Evolutionary conservation across 2,329 filamentous ascomycete species (phyloP).

Genomic region (Xylariaceae sp.): DNA sequence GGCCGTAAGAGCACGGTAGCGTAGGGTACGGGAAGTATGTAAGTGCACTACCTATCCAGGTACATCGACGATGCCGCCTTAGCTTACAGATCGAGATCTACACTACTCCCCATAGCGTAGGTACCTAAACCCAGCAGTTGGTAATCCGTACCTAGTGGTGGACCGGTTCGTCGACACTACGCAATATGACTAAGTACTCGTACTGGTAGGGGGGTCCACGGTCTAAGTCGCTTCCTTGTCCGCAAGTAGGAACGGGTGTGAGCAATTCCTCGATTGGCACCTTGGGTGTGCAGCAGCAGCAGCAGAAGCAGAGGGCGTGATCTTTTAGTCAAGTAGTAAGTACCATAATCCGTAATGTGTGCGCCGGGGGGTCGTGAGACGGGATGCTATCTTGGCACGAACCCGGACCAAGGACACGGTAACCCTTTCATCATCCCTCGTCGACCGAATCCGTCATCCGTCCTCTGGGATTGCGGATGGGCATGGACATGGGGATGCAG

Average conservation of each 20-base stretch:
- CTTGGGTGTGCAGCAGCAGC: too few species aligned
- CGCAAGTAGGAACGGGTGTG: too few species aligned
- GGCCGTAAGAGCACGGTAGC: too few species aligned
- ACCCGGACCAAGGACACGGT: slow-evolving; percentile 31
- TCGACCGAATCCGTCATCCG: too few species aligned
- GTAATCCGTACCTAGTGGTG: too few species aligned
- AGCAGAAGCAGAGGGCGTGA: too few species aligned
- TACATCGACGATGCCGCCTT: neutral
- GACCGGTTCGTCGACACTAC: neutral
- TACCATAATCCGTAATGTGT: neutral
- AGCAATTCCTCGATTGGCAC: too few species aligned
- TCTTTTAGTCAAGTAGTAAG: neutral
- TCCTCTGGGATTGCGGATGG: too few species aligned
- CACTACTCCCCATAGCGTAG: neutral
- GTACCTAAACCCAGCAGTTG: neutral
- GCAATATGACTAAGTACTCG: neutral
- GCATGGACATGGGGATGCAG: too few species aligned
- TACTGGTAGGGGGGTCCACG: too few species aligned
- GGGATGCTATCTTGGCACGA: slow-evolving; percentile 28
- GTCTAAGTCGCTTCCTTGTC: too few species aligned
- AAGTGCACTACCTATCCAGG: neutral
- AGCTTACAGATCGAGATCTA: neutral
- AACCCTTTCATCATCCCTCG: slow-evolving; percentile 10
- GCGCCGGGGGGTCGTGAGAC: slow-evolving; percentile 18
- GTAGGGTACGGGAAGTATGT: too few species aligned